Evolutionary conservation across 768 basidiomycete species (phyloP).

Genomic region (Trametes cinnabarina): DNA sequence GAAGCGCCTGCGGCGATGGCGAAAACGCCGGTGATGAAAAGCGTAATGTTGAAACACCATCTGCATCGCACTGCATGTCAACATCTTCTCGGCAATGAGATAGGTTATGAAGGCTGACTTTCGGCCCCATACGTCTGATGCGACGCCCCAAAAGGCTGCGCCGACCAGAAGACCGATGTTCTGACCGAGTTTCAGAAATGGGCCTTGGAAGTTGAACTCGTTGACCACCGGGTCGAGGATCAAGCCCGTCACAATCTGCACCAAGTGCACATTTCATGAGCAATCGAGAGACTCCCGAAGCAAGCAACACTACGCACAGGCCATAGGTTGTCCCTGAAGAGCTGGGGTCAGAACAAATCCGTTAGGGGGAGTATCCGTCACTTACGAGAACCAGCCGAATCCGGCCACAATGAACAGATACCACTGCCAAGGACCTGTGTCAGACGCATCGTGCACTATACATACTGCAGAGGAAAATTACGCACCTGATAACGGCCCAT

Average conservation of each 20-base stretch:
- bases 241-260: constrained; percentile 61
- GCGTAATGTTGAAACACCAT: constrained; percentile 67
- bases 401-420: constrained; percentile 61
- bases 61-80: constrained; percentile 27
- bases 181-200: constrained; percentile 65
- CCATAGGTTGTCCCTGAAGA: constrained; percentile 62
- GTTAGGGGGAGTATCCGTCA: constrained; percentile 9
- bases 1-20: constrained; percentile 63
- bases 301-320: constrained; percentile 41
- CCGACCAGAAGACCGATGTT: constrained; percentile 74
- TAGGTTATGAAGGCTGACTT: constrained; percentile 34
- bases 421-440: constrained; percentile 39
- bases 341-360: neutral
- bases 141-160: constrained; percentile 66
- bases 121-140: constrained; percentile 70
- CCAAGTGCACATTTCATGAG: neutral
- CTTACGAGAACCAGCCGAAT: constrained; percentile 73
- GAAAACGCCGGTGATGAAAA: constrained; percentile 65
- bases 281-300: neutral
- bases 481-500: constrained; percentile 54
- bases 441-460: neutral
- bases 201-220: constrained; percentile 62
- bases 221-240: constrained; percentile 63
- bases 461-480: neutral
- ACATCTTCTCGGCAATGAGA: neutral